Conservation (phyloP, 1,139 yeast genomes). For the Taphrina pruni region DNA sequence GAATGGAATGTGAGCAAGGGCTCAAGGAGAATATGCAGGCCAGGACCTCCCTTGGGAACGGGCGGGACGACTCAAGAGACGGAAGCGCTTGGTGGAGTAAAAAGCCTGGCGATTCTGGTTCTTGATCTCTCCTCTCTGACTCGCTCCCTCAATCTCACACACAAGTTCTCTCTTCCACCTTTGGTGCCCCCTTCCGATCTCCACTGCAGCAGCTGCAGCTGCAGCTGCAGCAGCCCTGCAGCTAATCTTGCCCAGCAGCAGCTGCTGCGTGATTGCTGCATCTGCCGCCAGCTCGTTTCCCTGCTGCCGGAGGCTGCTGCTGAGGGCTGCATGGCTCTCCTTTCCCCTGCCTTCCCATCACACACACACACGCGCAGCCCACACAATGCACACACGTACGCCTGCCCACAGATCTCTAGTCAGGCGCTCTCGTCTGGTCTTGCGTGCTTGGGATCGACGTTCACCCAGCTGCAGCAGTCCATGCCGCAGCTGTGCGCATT, state of each 20-base stretch:
- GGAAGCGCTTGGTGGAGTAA: slow-evolving; percentile 10
- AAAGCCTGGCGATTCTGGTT: neutral
- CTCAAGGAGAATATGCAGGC: slow-evolving; percentile 18
- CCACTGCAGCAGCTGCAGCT: neutral
- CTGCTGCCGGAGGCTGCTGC: too few species aligned
- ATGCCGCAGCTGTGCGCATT: neutral
- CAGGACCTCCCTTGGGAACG: slow-evolving; percentile 4
- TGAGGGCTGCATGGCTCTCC: neutral
- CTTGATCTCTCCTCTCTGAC: neutral
- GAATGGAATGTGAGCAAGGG: slow-evolving; percentile 24
- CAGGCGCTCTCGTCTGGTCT: neutral
- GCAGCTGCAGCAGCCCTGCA: neutral
- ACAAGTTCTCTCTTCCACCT: neutral
- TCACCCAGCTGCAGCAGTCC: neutral
- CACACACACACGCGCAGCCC: neutral
- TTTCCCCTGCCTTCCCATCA: neutral
- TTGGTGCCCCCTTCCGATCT: slow-evolving; percentile 4
- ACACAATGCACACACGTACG: neutral
- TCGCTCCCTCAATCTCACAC: neutral
- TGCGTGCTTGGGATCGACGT: neutral
- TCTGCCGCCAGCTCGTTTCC: too few species aligned
- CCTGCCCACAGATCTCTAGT: too few species aligned
- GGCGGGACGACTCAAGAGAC: slow-evolving; percentile 2
- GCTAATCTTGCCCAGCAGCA: neutral
- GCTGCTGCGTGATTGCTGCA: too few species aligned